Evolutionary conservation across 768 basidiomycete species (phyloP).

Genomic region (Kwoniella botswanensis): DNA sequence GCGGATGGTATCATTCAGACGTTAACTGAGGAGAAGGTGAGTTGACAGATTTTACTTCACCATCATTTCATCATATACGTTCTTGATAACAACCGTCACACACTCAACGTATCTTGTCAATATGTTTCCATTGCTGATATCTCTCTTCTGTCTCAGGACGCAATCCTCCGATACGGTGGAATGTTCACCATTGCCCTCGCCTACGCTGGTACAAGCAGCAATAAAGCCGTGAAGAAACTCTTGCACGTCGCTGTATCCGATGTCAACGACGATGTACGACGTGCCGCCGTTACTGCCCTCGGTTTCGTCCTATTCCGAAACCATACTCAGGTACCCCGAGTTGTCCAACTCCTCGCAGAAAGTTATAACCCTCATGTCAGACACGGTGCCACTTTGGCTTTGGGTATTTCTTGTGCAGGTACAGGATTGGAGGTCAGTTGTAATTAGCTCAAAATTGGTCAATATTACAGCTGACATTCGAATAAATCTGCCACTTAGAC

Average conservation of each 20-base stretch:
- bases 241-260: constrained; percentile 98
- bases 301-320: constrained; percentile 98
- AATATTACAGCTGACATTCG: neutral
- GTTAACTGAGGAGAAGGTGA: constrained; percentile 83
- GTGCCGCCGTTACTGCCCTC: constrained; percentile 93
- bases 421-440: constrained; percentile 82
- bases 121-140: neutral
- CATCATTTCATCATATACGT: too few species aligned
- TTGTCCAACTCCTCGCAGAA: constrained; percentile 95
- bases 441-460: neutral
- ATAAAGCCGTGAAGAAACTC: constrained; percentile 85
- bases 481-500: constrained; percentile 64
- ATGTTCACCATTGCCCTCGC: constrained; percentile 96
- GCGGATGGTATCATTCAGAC: constrained; percentile 81
- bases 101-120: neutral
- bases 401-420: constrained; percentile 96
- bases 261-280: constrained; percentile 93
- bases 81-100: too few species aligned
- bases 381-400: constrained; percentile 92
- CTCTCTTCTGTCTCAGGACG: constrained; percentile 67
- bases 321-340: constrained; percentile 91
- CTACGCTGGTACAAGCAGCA: constrained; percentile 94
- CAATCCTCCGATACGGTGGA: constrained; percentile 94
- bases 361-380: constrained; percentile 99
- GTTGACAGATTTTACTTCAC: constrained; percentile 21